Percentiles rank a stretch among this genome's conserved stretches.
Evolutionary conservation across 2,329 filamentous ascomycete genomes (phyloP).

Genomic region (Aspergillus arachidicola): DNA sequence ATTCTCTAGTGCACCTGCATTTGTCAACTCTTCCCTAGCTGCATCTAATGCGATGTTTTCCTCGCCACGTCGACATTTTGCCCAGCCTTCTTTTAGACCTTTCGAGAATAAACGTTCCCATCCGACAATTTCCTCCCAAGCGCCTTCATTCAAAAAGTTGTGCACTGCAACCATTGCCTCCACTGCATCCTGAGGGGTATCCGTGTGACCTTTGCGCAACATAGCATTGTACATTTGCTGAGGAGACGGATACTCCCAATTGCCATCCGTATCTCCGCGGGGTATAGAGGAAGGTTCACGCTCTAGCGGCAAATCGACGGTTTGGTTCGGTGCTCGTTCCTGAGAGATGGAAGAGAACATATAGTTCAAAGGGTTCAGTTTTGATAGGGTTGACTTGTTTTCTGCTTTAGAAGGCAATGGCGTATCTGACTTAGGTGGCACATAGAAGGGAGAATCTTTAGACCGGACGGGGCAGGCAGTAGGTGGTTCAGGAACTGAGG

Average conservation of each 20-base stretch:
- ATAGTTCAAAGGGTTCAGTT: constrained; percentile 82
- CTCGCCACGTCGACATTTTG: constrained; percentile 73
- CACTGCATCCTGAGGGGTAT: constrained; percentile 90
- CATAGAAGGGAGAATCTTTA: constrained; percentile 52
- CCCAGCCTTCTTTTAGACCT: constrained; percentile 73
- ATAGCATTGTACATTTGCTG: constrained; percentile 99
- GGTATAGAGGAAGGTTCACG: constrained; percentile 90
- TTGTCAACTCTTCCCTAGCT: constrained; percentile 52
- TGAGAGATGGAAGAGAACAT: constrained; percentile 91
- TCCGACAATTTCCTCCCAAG: constrained; percentile 90
- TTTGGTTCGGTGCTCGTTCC: constrained; percentile 72
- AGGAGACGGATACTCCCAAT: constrained; percentile 97
- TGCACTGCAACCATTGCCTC: constrained; percentile 97
- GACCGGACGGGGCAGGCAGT: constrained; percentile 51
- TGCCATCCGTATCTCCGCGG: constrained; percentile 71
- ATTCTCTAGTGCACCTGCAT: constrained; percentile 31
- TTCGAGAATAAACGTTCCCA: constrained; percentile 87
- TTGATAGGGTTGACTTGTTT: constrained; percentile 59
- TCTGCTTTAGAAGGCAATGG: constrained; percentile 34
- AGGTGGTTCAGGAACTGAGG: constrained; percentile 31
- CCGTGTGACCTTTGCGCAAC: constrained; percentile 90
- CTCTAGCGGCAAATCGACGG: constrained; percentile 71
- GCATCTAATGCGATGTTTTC: constrained; percentile 61
- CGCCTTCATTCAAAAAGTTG: constrained; percentile 97
- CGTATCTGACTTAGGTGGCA: constrained; percentile 35